Evolutionary conservation across 2,329 filamentous ascomycete species (phyloP).

Genomic region (Aspergillus udagawae): DNA sequence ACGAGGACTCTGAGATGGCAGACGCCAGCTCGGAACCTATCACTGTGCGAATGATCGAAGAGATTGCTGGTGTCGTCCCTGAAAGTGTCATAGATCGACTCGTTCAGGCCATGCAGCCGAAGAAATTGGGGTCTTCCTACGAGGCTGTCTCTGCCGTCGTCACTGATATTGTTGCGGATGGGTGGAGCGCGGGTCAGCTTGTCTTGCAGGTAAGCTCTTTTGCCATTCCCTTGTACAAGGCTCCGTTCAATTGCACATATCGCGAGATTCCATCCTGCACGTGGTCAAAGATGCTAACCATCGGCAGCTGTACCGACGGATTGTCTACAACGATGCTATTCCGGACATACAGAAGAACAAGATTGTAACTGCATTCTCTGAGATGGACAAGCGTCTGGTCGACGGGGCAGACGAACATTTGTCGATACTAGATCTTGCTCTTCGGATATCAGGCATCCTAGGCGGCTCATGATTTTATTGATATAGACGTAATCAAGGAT

Average conservation of each 20-base stretch:
- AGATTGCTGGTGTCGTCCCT: constrained; percentile 94
- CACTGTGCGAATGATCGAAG: constrained; percentile 77
- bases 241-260: neutral
- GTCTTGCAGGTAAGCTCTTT: constrained; percentile 63
- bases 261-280: too few relatives aligned
- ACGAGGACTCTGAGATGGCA: constrained; percentile 59
- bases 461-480: constrained; percentile 20
- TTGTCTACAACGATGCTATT: constrained; percentile 81
- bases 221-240: neutral
- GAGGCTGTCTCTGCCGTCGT: constrained; percentile 72
- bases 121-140: constrained; percentile 62
- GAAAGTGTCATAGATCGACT: constrained; percentile 66
- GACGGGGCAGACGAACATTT: constrained; percentile 96
- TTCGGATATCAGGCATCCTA: constrained; percentile 75
- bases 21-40: constrained; percentile 53
- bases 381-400: constrained; percentile 87
- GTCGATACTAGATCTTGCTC: constrained; percentile 76
- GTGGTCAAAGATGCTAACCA: constrained; percentile 4
- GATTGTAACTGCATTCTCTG: constrained; percentile 85
- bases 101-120: constrained; percentile 71
- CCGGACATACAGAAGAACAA: constrained; percentile 83
- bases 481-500: constrained; percentile 4
- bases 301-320: constrained; percentile 60
- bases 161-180: constrained; percentile 88
- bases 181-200: constrained; percentile 91